A percentile compares a stretch with the other conserved stretches of the same genome.
phyloP scores from a whole-genome alignment of 306 rosid species.

The Cicer yamashitae region DNA sequence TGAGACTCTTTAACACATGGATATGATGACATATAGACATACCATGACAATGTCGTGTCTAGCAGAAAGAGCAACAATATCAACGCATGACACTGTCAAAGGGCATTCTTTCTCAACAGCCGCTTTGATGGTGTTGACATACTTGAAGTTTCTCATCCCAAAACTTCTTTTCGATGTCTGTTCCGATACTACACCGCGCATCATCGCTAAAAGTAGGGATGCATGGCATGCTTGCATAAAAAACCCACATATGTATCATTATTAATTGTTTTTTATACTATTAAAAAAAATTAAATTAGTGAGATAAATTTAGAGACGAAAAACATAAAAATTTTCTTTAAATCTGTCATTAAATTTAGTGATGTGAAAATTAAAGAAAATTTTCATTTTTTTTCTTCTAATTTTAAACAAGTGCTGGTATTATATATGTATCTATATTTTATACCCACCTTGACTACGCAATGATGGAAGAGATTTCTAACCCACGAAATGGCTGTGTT shows the following conservation, averaged over 20 bases:
- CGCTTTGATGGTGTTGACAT: conserved; percentile 64
- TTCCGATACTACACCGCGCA: conserved; percentile 66
- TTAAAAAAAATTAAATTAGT: no score
- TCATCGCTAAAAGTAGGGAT: conserved; percentile 62
- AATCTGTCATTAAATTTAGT: no score
- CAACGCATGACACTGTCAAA: conserved; percentile 82
- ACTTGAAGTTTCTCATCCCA: conserved; percentile 91
- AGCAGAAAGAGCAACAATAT: conserved; percentile 84
- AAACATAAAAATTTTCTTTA: no score
- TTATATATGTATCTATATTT: no score
- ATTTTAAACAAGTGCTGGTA: no score
- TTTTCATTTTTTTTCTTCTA: no score
- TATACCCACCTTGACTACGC: conserved; percentile 70
- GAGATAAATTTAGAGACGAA: no score
- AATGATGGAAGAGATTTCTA: conserved; percentile 93
- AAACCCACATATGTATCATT: neutral
- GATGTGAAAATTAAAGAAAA: no score
- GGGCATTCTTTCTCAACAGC: conserved; percentile 83
- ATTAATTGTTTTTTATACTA: no score
- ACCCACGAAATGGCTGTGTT: conserved; percentile 88
- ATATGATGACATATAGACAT: neutral
- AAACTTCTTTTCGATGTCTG: conserved; percentile 65
- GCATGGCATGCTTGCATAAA: conserved; percentile 79
- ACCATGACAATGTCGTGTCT: conserved; percentile 80
- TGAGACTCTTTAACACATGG: no score